A percentile compares a stretch with the other conserved stretches of the same genome.
phyloP scores from a whole-genome alignment of 2,329 filamentous ascomycete species.

The Leptographium wingfieldii region DNA sequence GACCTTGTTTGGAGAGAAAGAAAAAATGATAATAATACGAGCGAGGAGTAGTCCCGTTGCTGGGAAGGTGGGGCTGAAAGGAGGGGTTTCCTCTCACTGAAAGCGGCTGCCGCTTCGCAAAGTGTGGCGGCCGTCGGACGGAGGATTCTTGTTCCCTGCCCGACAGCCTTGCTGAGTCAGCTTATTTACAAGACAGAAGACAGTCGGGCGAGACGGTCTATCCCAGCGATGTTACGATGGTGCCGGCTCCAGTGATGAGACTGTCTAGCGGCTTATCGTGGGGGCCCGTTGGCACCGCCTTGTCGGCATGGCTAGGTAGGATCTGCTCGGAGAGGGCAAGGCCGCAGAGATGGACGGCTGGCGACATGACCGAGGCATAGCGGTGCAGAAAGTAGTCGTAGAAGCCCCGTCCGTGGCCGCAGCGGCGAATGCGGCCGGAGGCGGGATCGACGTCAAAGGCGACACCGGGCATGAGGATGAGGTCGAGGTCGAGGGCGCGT shows the following conservation, averaged over 20 bases:
- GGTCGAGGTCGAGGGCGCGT: conserved; percentile 41
- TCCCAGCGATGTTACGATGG: not conserved
- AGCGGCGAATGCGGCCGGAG: conserved; percentile 48
- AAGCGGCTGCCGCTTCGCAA: not conserved
- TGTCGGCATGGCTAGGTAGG: conserved; percentile 38
- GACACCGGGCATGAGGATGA: conserved; percentile 86
- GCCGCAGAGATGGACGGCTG: conserved; percentile 47
- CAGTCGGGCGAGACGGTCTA: too few species aligned
- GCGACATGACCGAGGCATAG: conserved; percentile 36
- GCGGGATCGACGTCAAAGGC: conserved; percentile 61
- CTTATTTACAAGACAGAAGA: not conserved
- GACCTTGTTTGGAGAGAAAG: not conserved
- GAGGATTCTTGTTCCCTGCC: conserved; percentile 1
- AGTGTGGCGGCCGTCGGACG: not conserved
- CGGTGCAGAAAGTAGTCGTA: conserved; percentile 87
- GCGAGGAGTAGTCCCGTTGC: conserved; percentile 7
- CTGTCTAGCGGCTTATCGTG: conserved; percentile 74
- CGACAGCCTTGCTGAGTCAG: conserved; percentile 9
- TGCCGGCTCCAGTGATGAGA: conserved; percentile 58
- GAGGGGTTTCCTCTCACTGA: conserved; percentile 1
- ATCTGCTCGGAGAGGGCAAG: conserved; percentile 81
- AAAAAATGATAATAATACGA: not conserved
- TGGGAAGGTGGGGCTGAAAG: conserved; percentile 12
- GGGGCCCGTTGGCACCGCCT: conserved; percentile 59
- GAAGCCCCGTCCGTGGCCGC: conserved; percentile 93